These are phyloP conservation scores for Sungouiozyma ichnusensis DNA, from an alignment of 805 yeast genomes.

Conservation along the genomic window DNA sequence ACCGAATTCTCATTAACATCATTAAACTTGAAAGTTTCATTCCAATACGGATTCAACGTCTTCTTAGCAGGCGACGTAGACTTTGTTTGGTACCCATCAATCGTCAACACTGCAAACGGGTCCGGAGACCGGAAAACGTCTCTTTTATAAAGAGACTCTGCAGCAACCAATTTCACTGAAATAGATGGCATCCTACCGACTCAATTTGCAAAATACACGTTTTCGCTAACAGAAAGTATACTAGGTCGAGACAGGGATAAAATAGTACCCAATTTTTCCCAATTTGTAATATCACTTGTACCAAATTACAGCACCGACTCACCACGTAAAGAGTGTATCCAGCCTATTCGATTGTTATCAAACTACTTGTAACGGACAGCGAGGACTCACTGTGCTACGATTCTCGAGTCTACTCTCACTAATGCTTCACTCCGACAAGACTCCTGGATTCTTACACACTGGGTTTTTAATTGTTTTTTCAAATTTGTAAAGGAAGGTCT, in stretches of 20 bases:
- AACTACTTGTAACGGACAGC: no score
- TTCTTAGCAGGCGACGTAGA: conserved; percentile 89
- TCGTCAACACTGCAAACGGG: conserved; percentile 94
- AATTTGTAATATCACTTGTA: background rate
- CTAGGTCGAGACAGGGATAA: background rate
- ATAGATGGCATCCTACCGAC: conserved; percentile 26
- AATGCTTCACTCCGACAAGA: background rate
- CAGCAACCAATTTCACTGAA: conserved; percentile 77
- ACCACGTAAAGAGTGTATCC: no score
- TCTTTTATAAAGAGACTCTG: conserved; percentile 89
- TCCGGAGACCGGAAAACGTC: conserved; percentile 95
- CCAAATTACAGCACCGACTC: background rate
- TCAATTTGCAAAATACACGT: background rate
- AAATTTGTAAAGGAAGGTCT: no score
- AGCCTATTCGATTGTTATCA: no score
- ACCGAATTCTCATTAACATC: conserved; percentile 71
- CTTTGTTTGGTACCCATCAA: conserved; percentile 95
- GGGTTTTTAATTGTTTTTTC: background rate
- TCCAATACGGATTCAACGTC: conserved; percentile 96
- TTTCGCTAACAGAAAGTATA: background rate
- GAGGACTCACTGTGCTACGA: no score
- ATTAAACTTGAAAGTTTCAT: conserved; percentile 74
- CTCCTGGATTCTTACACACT: background rate
- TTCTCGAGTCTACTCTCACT: background rate
- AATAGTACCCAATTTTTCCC: background rate